Conservation (phyloP, 768 basidiomycete species). For the Mycena rosella region DNA sequence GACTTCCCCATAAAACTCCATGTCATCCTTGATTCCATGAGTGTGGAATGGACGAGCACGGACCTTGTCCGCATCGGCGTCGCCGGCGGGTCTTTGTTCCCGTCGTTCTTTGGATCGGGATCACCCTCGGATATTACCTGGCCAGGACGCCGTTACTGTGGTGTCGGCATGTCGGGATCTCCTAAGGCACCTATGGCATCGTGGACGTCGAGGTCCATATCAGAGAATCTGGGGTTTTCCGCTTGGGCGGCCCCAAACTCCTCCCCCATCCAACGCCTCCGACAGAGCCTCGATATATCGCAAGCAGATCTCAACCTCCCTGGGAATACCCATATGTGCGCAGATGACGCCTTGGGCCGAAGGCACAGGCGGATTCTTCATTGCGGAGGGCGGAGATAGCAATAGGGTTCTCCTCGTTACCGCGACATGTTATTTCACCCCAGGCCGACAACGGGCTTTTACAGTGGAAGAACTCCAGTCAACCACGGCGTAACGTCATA, state of each 20-base stretch:
- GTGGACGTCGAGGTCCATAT: conserved; percentile 49
- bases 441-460: conserved; percentile 37
- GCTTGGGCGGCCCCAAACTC: conserved; percentile 32
- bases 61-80: conserved; percentile 45
- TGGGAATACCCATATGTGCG: conserved; percentile 46
- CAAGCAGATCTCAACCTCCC: conserved; percentile 33
- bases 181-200: conserved; percentile 42
- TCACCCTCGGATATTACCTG: conserved; percentile 45
- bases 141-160: conserved; percentile 42
- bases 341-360: conserved; percentile 33
- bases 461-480: conserved; percentile 28
- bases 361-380: conserved; percentile 51
- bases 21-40: conserved; percentile 3
- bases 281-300: conserved; percentile 10
- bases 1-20: no score
- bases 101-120: conserved; percentile 51
- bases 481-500: conserved; percentile 40
- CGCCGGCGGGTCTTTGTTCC: conserved; percentile 32
- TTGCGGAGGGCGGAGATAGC: conserved; percentile 39
- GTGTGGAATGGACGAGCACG: conserved; percentile 45
- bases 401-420: conserved; percentile 45
- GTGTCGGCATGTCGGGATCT: conserved; percentile 41
- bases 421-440: conserved; percentile 43
- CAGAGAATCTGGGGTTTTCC: conserved; percentile 41
- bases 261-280: not conserved